Base-by-base conservation (phyloP, 169 alveolate species). In the Neospora caninum region DNA sequence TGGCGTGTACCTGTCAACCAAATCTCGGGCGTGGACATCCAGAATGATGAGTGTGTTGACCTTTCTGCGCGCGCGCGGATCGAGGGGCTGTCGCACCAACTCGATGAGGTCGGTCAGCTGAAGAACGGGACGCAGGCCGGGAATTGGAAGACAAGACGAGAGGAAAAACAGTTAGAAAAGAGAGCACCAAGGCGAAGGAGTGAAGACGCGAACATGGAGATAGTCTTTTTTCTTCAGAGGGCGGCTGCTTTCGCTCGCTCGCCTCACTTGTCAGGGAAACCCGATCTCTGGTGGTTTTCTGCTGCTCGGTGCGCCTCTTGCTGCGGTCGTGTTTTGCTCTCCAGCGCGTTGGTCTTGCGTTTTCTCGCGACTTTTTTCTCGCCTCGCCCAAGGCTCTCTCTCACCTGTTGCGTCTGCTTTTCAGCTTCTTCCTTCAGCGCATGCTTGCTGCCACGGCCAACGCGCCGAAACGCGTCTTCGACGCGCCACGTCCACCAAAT, bases 1-100 rank as follows among this genome's bases (percentile, higher is more conserved):
- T 27, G 41, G 10, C 18, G 42, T n/a, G 2, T 78, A 78, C 92
- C 87, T 97, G 88, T 98, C 99, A 22, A 98, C 99, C n/a, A 98
- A 99, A 95, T 98, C 99, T 84, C 99, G 96, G 36, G 99, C 99
- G 94, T 99, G 99, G 94, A 98, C 99, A 96, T 99, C 99, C 96
- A 99, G 96, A 42, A 99, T 99, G 93, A 99, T 99, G 95, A 99
- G 97, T 39, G 99, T 97, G 93, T 98, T 98, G 80, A 98, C 97
- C 92, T 98, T 98, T 82, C 96, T 97, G 94, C 99, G 95, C 92
- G 95, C 97, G 58, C 95, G 95, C 94, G 86, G 94, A 87, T 97
- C 97, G 53, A 98, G 94, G 92, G 98, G 98, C 91, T 97, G 93
- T 93, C 99, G 96, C 58, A 98, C 99, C 88, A 98, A 94, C 70